A percentile compares a stretch with the other conserved stretches of the same genome.
These are phyloP conservation scores for Pelargonium cotyledonis DNA, from an alignment of 441 rosid species.

Conservation along the genomic window DNA sequence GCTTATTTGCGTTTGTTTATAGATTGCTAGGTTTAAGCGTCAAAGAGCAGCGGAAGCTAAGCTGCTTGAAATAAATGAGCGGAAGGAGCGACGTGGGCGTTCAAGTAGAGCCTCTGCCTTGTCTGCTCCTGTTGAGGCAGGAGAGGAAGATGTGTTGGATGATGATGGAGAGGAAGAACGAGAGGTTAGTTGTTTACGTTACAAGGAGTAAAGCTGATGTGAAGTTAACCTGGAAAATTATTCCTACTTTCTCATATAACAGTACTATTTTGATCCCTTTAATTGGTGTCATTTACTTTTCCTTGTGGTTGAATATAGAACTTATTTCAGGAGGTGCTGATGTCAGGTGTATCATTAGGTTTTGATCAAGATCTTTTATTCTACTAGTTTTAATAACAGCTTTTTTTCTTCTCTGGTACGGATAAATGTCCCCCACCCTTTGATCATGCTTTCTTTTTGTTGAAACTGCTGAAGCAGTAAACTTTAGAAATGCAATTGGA, in stretches of 20 bases:
- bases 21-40: slow-evolving; percentile 83
- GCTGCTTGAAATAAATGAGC: slow-evolving; percentile 71
- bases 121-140: slow-evolving; percentile 74
- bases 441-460: too few relatives aligned
- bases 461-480: too few relatives aligned
- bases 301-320: too few relatives aligned
- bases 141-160: slow-evolving; percentile 73
- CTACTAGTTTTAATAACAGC: too few relatives aligned
- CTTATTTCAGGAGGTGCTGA: too few relatives aligned
- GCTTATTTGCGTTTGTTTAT: slow-evolving; percentile 9
- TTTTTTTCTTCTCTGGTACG: too few relatives aligned
- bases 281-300: background rate
- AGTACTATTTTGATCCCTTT: background rate
- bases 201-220: background rate
- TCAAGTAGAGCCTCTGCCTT: slow-evolving; percentile 69
- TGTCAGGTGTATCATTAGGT: too few relatives aligned
- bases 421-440: too few relatives aligned
- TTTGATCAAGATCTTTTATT: too few relatives aligned
- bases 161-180: slow-evolving; percentile 96
- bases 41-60: slow-evolving; percentile 79
- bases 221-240: background rate
- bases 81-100: slow-evolving; percentile 74
- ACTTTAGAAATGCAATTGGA: too few relatives aligned
- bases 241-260: background rate
- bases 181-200: slow-evolving; percentile 48